Base-by-base conservation (phyloP, 306 rosid species). In the Canavalia ensiformis region DNA sequence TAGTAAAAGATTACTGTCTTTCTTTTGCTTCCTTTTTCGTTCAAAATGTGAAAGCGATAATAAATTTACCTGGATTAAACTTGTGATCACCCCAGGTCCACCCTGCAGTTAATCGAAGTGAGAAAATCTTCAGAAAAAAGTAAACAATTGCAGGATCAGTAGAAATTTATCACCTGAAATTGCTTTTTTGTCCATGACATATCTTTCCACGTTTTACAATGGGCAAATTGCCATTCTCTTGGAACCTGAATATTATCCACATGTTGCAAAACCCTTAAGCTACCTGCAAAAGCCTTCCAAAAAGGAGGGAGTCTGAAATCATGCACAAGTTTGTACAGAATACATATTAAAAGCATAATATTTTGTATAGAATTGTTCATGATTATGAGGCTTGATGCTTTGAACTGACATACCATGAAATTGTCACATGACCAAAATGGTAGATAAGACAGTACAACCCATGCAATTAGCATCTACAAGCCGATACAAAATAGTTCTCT, bases 231-330 rank as follows among this genome's bases (percentile, higher is more conserved):
- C 97, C 94, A 91, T 33, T 85, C 87, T 64, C 63, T 73, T 42
- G 98, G 99, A 76, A 78, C 86, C 78, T 86, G 75, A 71, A 95
- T 75, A 49, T 86, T 88, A 39, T 90, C 92, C 51, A 80, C 98
- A 37, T 90, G 92, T 85, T 95, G 92, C 83, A 95, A 18, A 81
- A 95, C 74, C 84, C 98, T 93, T 84, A 95, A 86, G 91, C 97
- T 86, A 89, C 44, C 98, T 93, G 89, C 88, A 84, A 78, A 49
- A 42, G 41, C 54, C 55, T 54, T 62, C 1, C 6, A 64, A 60
- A 49, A 49, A 13, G 25, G 25, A 8, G 66, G 29, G 66, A 42
- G 71, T 33, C 35, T 5, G 13, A 18, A 74, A 50, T 56, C 34
- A 44, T 13, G 33, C 54, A 63, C 41, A 58, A 70, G 37, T 62